These are phyloP conservation scores for Tothia fuscella DNA, from an alignment of 2,329 filamentous ascomycete species.

Conservation along the genomic window DNA sequence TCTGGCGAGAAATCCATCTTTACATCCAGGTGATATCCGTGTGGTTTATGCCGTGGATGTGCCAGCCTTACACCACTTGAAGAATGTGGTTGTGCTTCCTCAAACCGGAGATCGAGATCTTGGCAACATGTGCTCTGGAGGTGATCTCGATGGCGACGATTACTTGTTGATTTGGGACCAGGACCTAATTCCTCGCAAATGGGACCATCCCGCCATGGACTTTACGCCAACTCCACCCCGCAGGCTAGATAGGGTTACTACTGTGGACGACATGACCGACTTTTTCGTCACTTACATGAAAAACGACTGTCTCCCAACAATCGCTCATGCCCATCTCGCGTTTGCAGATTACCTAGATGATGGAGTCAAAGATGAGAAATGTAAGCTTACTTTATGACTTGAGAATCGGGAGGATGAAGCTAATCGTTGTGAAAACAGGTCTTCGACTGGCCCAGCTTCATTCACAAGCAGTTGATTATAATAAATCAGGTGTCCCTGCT, in stretches of 20 bases:
- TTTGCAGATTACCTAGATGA: slow-evolving; percentile 51
- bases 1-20: slow-evolving; percentile 80
- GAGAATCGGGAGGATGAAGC: no score
- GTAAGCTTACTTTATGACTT: slow-evolving; percentile 34
- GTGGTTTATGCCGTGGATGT: slow-evolving; percentile 75
- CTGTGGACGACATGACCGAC: slow-evolving; percentile 58
- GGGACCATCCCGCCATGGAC: slow-evolving; percentile 69
- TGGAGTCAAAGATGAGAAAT: slow-evolving; percentile 57
- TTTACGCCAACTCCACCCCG: slow-evolving; percentile 50
- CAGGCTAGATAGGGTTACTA: slow-evolving; percentile 50
- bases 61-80: slow-evolving; percentile 60
- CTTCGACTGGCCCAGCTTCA: slow-evolving; percentile 67
- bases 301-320: slow-evolving; percentile 67
- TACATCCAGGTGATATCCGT: slow-evolving; percentile 86
- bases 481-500: slow-evolving; percentile 76
- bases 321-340: slow-evolving; percentile 73
- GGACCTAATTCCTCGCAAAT: slow-evolving; percentile 54
- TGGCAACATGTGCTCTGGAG: slow-evolving; percentile 89
- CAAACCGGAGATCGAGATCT: slow-evolving; percentile 72
- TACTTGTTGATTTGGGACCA: slow-evolving; percentile 89
- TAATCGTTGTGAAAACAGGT: slow-evolving; percentile 37
- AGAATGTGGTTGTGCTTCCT: slow-evolving; percentile 79
- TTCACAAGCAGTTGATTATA: slow-evolving; percentile 86
- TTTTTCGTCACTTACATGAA: slow-evolving; percentile 94
- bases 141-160: slow-evolving; percentile 91